Conservation (phyloP, 2,329 filamentous ascomycete genomes). For the Paracoccidioides lutzii region DNA sequence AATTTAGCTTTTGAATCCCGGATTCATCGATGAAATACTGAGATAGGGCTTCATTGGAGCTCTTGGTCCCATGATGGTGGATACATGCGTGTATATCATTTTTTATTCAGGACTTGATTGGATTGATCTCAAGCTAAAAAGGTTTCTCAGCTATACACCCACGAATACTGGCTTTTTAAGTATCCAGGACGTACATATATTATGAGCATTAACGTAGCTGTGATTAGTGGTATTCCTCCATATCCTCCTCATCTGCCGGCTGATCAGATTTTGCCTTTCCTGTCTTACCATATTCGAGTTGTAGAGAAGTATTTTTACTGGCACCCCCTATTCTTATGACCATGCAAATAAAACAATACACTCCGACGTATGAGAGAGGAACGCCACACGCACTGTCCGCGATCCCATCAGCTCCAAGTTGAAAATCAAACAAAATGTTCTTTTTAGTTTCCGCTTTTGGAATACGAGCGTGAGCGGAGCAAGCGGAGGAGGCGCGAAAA, state of each 20-base stretch:
- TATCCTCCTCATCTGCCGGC: too few species aligned
- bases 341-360: not conserved
- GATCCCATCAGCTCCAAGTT: not conserved
- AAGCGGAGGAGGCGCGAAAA: not conserved
- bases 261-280: too few species aligned
- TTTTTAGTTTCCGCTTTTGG: not conserved
- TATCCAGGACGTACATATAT: too few species aligned
- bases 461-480: not conserved
- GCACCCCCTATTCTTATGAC: not conserved
- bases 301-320: not conserved
- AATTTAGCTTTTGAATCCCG: not conserved
- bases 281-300: too few species aligned
- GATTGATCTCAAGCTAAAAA: not conserved
- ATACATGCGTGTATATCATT: not conserved
- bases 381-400: not conserved
- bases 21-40: not conserved
- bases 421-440: not conserved
- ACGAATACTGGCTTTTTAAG: not conserved
- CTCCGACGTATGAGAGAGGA: not conserved
- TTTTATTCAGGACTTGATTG: not conserved
- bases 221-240: too few species aligned
- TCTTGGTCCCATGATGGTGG: not conserved
- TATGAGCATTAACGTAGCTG: too few species aligned
- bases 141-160: not conserved
- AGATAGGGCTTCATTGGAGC: not conserved